Base-by-base conservation (phyloP, 2,329 filamentous ascomycete genomes). In the Xylariales sp. region DNA sequence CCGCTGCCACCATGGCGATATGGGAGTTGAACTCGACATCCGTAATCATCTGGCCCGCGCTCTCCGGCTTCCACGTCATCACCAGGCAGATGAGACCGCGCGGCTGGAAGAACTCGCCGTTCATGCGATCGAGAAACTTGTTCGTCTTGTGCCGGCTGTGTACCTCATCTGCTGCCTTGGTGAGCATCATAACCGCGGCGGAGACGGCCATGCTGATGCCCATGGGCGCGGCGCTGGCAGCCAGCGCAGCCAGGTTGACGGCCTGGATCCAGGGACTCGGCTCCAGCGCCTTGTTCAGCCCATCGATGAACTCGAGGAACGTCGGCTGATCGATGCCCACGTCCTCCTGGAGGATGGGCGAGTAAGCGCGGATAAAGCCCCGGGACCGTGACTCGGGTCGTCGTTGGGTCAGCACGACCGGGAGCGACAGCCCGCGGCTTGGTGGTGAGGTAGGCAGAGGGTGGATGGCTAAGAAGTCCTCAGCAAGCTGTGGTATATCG, bases 41-140 rank as follows among this genome's bases (percentile, higher is more conserved):
- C n/a, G n/a, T n/a, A n/a, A n/a, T n/a, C n/a, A n/a, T n/a, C n/a
- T n/a, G n/a, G n/a, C n/a, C n/a, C n/a, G 48, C 40, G 0, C 51
- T 42, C 4, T 66, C 61, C 1, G 70, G 67, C 34, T 70, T 69
- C 59, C 65, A 78, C 1, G 71, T 70, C 57, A 81, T 67, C 24
- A 82, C 61, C 15, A 37, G 14, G 3, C 17, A 20, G 5, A 19
- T 8, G 24, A 37, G 10, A 76, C 57, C 41, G 65, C 69, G 53
- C 21, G 78, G 76, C 31, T 63, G 65, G 53, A 81, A 83, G 41
- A 78, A 68, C 4, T 72, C 62, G 7, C 67, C 61, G 48, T 81
- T 82, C 47, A 78, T 64, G 23, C 62, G 56, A 45, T 78, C 67
- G 13, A 83, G 63, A 49, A 77, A 81, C 1, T 52, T 58, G 16